Base-by-base conservation (phyloP, 78 protist species). In the Monosiga brevicollis region DNA sequence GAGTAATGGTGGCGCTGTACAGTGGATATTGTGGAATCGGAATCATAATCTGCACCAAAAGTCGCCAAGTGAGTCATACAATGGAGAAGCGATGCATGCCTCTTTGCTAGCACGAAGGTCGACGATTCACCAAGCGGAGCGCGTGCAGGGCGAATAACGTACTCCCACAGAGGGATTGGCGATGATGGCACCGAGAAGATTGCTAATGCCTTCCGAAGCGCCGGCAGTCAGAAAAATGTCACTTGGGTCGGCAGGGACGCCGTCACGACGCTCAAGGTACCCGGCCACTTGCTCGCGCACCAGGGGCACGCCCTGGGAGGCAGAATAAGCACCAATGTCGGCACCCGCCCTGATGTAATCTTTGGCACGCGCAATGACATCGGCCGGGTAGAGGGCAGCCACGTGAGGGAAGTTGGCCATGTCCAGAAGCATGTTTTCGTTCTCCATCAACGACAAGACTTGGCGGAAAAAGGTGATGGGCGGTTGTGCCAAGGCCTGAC, bases 11-110 rank as follows among this genome's bases (percentile, higher is more conserved):
- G 10, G 99, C 99, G 26, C 97, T 86, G 92, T 98, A 98, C 42
- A 98, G 91, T 81, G 99, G 99, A 84, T 98, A 98, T 91, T 98
- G 99, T 55, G 99, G 99, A 32, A 97, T 95, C 20, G 99, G 99
- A 42, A 96, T 92, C 87, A 98, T 54, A 72, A 95, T 89, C 73
- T 74, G 25, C 42, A 39, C 71, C 24, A 37, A 20, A 2, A 2
- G 37, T 15, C 40, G 29, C 78, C 29, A 20, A 74, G 1, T 9
- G 74, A 70, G 74, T 10, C 35, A 10, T 22, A 22, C 26, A 25
- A 6, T 70, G 74, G 62, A 49, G 29, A 49, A 20, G 62, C 62
- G 15, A 49, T 6, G 62, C 62, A 20, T 49, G 62, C 62, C 6
- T 49, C 29, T 15, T 49, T 49, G 62, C 15, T 49, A 15, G 29